These are phyloP conservation scores for Kockiozyma suomiensis DNA, from an alignment of 805 yeast species.

Conservation along the genomic window DNA sequence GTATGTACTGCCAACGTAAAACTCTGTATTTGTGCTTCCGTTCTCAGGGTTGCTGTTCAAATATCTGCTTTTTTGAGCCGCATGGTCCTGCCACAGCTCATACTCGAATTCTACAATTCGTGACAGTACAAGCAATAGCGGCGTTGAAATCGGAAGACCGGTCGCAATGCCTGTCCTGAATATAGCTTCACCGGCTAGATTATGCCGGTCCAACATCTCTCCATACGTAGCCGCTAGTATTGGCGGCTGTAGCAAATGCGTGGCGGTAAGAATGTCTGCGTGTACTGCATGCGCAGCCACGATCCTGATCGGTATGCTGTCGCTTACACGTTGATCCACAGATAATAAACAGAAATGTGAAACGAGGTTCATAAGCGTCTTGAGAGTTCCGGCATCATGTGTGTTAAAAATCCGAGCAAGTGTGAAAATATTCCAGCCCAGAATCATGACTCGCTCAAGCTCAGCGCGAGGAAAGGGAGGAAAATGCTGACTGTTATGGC, in stretches of 20 bases:
- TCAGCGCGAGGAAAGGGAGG: slow-evolving; percentile 6
- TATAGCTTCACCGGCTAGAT: slow-evolving; percentile 1
- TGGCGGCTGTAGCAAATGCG: slow-evolving; percentile 5
- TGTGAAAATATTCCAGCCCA: slow-evolving; percentile 26
- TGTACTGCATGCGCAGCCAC: slow-evolving; percentile 13
- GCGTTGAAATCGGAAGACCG: slow-evolving; percentile 17
- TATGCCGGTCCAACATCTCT: slow-evolving; percentile 11
- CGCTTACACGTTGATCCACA: not conserved
- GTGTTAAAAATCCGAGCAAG: slow-evolving; percentile 7
- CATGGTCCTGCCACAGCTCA: slow-evolving; percentile 6
- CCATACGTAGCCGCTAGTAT: slow-evolving; percentile 14
- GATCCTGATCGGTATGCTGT: slow-evolving; percentile 1
- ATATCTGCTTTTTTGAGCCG: not conserved
- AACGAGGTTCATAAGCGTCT: slow-evolving; percentile 9
- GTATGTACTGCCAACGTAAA: not conserved
- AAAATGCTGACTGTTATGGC: not conserved
- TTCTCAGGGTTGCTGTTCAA: not conserved
- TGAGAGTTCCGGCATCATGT: slow-evolving; percentile 1
- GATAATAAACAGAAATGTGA: slow-evolving; percentile 9
- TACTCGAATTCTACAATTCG: slow-evolving; percentile 12
- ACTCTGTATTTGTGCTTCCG: not conserved
- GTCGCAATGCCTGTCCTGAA: slow-evolving; percentile 18
- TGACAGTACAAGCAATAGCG: slow-evolving; percentile 18
- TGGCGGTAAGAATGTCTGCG: slow-evolving; percentile 16
- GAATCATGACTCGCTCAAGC: slow-evolving; percentile 15